Percentiles rank a stretch among this genome's conserved stretches.
These are phyloP conservation scores for Xylaria sp. DNA, from an alignment of 2,329 filamentous ascomycete genomes.

Conservation along the genomic window DNA sequence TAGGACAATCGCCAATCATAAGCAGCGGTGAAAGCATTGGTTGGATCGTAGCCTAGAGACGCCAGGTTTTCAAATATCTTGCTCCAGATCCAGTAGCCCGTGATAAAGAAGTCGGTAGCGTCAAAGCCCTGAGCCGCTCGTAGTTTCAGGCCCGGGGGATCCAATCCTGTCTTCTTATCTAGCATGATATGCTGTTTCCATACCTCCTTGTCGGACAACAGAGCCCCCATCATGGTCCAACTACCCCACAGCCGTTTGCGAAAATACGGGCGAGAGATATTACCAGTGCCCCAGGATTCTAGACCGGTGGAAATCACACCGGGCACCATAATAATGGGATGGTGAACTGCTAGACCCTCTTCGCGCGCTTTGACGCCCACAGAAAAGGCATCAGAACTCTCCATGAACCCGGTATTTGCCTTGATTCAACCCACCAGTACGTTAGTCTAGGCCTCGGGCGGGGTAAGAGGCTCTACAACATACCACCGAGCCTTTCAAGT, in stretches of 20 bases:
- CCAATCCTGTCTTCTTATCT: constrained; percentile 86
- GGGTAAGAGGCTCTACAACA: constrained; percentile 40
- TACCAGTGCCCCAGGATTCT: constrained; percentile 93
- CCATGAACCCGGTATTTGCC: constrained; percentile 79
- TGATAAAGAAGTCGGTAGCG: constrained; percentile 93
- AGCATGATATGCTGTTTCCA: constrained; percentile 99
- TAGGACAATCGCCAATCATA: constrained; percentile 96
- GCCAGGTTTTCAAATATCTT: constrained; percentile 98
- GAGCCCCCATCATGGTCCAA: constrained; percentile 97
- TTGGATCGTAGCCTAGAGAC: constrained; percentile 93
- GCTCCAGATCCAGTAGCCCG: constrained; percentile 98
- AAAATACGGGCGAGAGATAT: constrained; percentile 87
- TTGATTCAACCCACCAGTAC: constrained; percentile 57
- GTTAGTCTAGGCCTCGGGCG: constrained; percentile 21
- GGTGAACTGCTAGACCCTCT: constrained; percentile 80
- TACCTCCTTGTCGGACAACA: constrained; percentile 88
- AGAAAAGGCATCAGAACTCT: constrained; percentile 92
- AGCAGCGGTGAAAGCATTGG: constrained; percentile 70
- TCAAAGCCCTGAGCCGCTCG: constrained; percentile 96
- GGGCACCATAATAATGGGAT: constrained; percentile 95
- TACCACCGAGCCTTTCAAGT: constrained; percentile 85
- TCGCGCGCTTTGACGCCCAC: constrained; percentile 82
- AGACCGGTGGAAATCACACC: constrained; percentile 97
- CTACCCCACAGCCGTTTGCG: constrained; percentile 94
- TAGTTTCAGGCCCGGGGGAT: constrained; percentile 88